A percentile compares a stretch with the other conserved stretches of the same genome.
These are phyloP conservation scores for Chlamydomonas sphaeroides DNA, from an alignment of 139 green algal species.

Conservation along the genomic window DNA sequence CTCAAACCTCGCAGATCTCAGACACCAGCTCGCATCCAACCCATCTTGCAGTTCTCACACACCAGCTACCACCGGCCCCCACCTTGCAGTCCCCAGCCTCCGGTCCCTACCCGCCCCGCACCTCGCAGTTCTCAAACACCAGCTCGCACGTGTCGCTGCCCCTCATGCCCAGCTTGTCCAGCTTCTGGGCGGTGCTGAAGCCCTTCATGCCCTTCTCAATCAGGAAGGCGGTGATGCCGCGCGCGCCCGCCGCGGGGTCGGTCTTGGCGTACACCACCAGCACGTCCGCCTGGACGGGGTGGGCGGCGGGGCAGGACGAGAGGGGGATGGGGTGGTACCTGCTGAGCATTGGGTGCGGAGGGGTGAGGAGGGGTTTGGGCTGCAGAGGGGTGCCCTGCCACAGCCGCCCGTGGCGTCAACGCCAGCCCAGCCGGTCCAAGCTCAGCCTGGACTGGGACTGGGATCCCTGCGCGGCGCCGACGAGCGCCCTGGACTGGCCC, in stretches of 20 bases:
- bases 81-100: too few species aligned
- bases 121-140: constrained; percentile 91
- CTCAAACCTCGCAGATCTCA: too few species aligned
- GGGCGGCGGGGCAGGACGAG: neutral
- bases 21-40: too few species aligned
- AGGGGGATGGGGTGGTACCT: neutral
- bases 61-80: too few species aligned
- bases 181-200: constrained; percentile 92
- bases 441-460: too few species aligned
- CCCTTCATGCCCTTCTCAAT: constrained; percentile 91
- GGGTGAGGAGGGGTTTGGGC: neutral
- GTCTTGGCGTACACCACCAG: constrained; percentile 95
- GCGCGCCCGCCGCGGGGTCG: constrained; percentile 60
- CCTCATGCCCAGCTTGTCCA: constrained; percentile 97
- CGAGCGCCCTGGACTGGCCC: too few species aligned
- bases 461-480: too few species aligned
- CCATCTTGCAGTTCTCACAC: too few species aligned
- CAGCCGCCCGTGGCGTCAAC: too few species aligned
- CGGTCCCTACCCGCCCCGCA: neutral
- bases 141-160: constrained; percentile 96
- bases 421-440: neutral
- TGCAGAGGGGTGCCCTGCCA: too few species aligned
- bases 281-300: constrained; percentile 63
- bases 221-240: constrained; percentile 96
- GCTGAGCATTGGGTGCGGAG: too few species aligned